These are phyloP conservation scores for Porphyrellus cyaneotinctus DNA, from an alignment of 768 basidiomycete genomes.

Conservation along the genomic window DNA sequence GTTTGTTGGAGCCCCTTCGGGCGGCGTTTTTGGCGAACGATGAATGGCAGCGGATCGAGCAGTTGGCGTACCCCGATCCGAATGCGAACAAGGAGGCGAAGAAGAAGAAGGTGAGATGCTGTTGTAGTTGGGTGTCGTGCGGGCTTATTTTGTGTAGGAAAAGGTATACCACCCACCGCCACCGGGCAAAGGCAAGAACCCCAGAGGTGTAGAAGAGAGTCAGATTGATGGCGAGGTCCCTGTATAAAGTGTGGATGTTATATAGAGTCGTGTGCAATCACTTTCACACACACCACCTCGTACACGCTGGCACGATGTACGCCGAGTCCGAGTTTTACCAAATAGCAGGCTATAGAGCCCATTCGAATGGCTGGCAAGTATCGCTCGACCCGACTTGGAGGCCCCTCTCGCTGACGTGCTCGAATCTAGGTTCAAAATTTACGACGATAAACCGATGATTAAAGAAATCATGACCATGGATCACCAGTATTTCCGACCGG, in stretches of 20 bases:
- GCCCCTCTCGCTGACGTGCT: not conserved
- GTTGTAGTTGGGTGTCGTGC: not conserved
- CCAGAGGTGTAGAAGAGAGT: conserved; percentile 3
- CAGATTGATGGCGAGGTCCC: too few species aligned
- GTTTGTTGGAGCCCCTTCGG: conserved; percentile 76
- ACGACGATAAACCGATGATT: conserved; percentile 36
- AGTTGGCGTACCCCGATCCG: conserved; percentile 80
- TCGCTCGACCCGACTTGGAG: not conserved
- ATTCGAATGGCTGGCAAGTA: conserved; percentile 27
- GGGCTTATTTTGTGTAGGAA: conserved; percentile 40
- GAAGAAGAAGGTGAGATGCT: conserved; percentile 48
- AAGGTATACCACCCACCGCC: conserved; percentile 84
- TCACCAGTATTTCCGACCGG: conserved; percentile 31
- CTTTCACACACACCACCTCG: too few species aligned
- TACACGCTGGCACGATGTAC: conserved; percentile 4
- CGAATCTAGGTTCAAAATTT: conserved; percentile 25
- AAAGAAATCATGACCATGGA: conserved; percentile 7
- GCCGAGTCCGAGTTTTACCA: conserved; percentile 23
- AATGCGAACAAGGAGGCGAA: conserved; percentile 59
- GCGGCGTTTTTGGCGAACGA: conserved; percentile 69
- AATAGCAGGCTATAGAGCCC: conserved; percentile 25
- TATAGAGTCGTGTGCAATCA: too few species aligned
- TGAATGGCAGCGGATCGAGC: conserved; percentile 77
- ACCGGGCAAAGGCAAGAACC: conserved; percentile 69
- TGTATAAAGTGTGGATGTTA: too few species aligned